Evolutionary conservation across 2,329 filamentous ascomycete genomes (phyloP).

Genomic region (Catunica adiposa): DNA sequence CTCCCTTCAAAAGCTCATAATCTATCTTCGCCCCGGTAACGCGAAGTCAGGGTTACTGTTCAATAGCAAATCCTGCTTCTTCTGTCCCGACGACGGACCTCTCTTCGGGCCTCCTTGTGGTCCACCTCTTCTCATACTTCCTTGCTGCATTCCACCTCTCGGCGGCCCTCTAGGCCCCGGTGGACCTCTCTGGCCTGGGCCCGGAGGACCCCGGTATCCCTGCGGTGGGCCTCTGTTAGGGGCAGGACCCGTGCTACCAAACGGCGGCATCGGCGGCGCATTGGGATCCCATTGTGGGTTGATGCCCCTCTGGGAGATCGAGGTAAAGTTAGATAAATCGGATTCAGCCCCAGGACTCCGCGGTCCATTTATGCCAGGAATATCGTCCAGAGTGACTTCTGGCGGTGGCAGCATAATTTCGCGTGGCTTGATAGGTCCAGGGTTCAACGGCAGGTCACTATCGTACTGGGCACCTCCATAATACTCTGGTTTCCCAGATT

Average conservation of each 20-base stretch:
- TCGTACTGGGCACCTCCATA: constrained; percentile 89
- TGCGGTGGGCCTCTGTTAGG: constrained; percentile 12
- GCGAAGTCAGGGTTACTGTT: constrained; percentile 76
- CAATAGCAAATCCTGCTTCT: constrained; percentile 56
- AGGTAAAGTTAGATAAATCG: constrained; percentile 75
- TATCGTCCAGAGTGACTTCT: constrained; percentile 42
- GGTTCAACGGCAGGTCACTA: constrained; percentile 17
- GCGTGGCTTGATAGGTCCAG: neutral
- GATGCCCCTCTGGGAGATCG: constrained; percentile 70
- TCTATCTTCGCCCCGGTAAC: constrained; percentile 32
- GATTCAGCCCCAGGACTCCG: constrained; percentile 56
- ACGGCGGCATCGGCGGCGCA: constrained; percentile 24
- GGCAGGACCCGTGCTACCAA: constrained; percentile 19
- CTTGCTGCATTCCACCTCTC: neutral
- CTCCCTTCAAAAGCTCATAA: neutral
- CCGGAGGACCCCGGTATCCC: constrained; percentile 1
- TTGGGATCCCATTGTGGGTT: constrained; percentile 72
- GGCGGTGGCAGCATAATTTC: constrained; percentile 18
- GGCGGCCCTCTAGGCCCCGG: constrained; percentile 3
- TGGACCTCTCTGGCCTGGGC: neutral
- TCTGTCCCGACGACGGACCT: constrained; percentile 24
- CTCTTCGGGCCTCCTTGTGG: constrained; percentile 20
- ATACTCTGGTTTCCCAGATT: constrained; percentile 37
- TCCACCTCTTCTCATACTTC: constrained; percentile 11
- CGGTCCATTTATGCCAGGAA: constrained; percentile 33